Percentiles rank a stretch among this genome's conserved stretches.
Conservation (phyloP, 164 flowering plant species). For the Berberis vulgaris region DNA sequence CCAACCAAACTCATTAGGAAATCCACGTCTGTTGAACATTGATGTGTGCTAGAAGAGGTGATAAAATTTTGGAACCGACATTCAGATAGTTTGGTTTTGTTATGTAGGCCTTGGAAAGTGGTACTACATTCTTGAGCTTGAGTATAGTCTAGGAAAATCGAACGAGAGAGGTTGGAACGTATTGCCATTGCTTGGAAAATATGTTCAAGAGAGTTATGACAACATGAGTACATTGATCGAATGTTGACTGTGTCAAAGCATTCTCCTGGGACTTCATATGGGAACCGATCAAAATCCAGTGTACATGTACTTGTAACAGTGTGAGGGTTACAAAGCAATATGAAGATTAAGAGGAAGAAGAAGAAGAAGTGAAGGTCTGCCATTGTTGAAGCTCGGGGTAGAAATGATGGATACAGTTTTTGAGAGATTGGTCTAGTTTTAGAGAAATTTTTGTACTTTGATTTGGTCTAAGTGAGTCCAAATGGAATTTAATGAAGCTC, state of each 20-base stretch:
- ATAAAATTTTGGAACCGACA: slow-evolving; percentile 14
- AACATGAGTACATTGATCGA: slow-evolving; percentile 6
- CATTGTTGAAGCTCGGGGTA: slow-evolving; percentile 2
- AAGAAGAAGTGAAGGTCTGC: slow-evolving; percentile 4
- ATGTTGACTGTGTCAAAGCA: slow-evolving; percentile 5
- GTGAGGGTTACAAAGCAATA: too few relatives aligned
- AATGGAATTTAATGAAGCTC: too few relatives aligned
- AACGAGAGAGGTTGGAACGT: slow-evolving; percentile 8
- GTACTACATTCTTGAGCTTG: slow-evolving; percentile 7
- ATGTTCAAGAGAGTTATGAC: slow-evolving; percentile 9
- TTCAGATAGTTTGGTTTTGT: slow-evolving; percentile 7
- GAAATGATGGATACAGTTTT: too few relatives aligned
- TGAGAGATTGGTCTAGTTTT: too few relatives aligned
- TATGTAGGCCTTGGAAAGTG: not conserved
- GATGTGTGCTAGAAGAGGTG: slow-evolving; percentile 3
- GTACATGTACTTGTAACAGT: slow-evolving; percentile 11
- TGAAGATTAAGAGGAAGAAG: not conserved
- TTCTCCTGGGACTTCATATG: slow-evolving; percentile 11
- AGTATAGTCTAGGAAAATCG: slow-evolving; percentile 13
- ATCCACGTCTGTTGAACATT: slow-evolving; percentile 5
- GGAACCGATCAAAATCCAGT: slow-evolving; percentile 17
- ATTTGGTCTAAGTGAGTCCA: too few relatives aligned
- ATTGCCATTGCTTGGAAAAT: slow-evolving; percentile 15
- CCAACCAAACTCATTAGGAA: slow-evolving; percentile 3
- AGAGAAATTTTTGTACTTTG: too few relatives aligned